Conservation (phyloP, 306 rosid species). For the Alnus glutinosa region DNA sequence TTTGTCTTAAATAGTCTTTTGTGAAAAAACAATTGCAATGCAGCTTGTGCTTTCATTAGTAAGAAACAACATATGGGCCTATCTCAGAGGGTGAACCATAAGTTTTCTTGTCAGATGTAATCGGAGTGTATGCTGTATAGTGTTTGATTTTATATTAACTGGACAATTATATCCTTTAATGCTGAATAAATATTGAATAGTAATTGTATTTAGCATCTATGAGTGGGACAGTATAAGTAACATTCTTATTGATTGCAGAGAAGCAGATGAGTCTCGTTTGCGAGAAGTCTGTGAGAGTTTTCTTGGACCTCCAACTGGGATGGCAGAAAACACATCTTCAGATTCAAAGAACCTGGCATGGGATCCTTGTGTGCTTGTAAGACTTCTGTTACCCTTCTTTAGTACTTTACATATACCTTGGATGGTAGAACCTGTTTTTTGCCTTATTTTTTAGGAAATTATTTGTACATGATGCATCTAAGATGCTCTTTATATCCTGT, state of each 20-base stretch:
- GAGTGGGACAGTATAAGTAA: not conserved
- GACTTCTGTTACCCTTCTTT: slow-evolving; percentile 25
- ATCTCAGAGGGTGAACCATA: not conserved
- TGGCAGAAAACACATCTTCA: slow-evolving; percentile 61
- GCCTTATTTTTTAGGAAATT: not conserved
- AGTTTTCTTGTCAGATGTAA: not conserved
- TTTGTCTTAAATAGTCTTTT: not conserved
- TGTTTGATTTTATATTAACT: not conserved
- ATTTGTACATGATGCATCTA: not conserved
- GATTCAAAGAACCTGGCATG: slow-evolving; percentile 65
- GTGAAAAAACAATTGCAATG: not conserved
- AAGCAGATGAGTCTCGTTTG: slow-evolving; percentile 93
- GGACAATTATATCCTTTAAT: not conserved
- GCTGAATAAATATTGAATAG: not conserved
- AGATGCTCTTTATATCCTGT: not conserved
- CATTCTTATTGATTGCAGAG: slow-evolving; percentile 57
- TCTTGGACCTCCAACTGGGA: slow-evolving; percentile 98
- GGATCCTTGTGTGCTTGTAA: slow-evolving; percentile 95
- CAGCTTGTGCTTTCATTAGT: not conserved
- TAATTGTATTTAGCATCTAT: not conserved
- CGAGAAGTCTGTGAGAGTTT: slow-evolving; percentile 95
- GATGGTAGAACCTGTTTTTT: not conserved
- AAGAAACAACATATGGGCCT: not conserved
- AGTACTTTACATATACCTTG: not conserved
- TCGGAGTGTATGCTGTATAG: not conserved